Percentiles rank a stretch among this genome's conserved stretches.
Conservation (phyloP, 163 green algal genomes). For the Chloromonas sp. region DNA sequence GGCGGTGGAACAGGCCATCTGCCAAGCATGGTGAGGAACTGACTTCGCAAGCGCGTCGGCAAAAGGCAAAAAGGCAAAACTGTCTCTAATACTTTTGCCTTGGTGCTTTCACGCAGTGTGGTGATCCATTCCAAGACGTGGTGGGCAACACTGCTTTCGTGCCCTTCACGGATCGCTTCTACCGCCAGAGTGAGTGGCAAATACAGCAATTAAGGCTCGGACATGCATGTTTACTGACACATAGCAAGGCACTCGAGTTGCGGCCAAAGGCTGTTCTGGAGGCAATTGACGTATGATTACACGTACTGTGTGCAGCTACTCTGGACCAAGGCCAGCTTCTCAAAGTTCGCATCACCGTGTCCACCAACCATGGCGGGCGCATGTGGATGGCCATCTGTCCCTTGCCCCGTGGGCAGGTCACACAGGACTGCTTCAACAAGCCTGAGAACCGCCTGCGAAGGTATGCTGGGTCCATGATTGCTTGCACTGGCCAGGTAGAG, state of each 20-base stretch:
- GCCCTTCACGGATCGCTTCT: not conserved
- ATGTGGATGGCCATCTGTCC: slow-evolving; percentile 22
- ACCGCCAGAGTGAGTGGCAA: not conserved
- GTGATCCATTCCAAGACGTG: not conserved
- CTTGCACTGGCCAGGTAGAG: too few species aligned
- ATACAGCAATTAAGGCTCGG: not conserved
- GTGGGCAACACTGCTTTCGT: not conserved
- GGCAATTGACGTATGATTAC: not conserved
- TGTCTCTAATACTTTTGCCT: not conserved
- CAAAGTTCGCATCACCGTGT: slow-evolving; percentile 13
- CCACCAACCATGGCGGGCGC: slow-evolving; percentile 23
- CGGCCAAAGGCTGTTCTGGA: too few species aligned
- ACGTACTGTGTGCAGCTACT: not conserved
- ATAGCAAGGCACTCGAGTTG: not conserved
- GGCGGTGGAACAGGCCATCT: not conserved
- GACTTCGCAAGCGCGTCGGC: not conserved
- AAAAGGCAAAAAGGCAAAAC: not conserved
- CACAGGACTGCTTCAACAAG: slow-evolving; percentile 9
- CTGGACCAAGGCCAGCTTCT: slow-evolving; percentile 8
- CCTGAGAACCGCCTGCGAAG: slow-evolving; percentile 12
- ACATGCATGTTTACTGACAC: not conserved
- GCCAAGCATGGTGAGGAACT: not conserved
- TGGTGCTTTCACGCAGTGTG: not conserved
- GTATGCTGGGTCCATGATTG: too few species aligned
- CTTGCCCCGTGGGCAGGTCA: not conserved